Evolutionary conservation across 345 rosid genomes (phyloP).

Genomic region (Bruguiera parviflora): DNA sequence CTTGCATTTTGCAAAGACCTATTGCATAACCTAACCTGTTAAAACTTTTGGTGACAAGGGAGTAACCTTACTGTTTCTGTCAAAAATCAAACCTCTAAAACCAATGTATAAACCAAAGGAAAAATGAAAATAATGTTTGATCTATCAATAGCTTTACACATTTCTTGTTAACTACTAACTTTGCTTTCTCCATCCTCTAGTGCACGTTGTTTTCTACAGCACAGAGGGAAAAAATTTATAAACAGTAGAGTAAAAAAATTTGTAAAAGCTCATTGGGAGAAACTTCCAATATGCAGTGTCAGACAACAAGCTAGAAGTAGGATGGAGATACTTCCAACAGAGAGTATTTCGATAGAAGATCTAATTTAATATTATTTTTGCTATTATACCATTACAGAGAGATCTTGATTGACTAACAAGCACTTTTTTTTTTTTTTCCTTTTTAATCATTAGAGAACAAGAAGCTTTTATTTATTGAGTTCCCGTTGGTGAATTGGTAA

Average conservation of each 20-base stretch:
- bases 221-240: neutral
- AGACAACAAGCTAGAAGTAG: neutral
- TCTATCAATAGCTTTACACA: neutral
- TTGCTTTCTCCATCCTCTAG: neutral
- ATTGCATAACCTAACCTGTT: too few species aligned
- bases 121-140: neutral
- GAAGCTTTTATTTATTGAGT: too few species aligned
- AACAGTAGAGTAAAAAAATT: neutral
- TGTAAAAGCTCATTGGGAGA: neutral
- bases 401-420: slow-evolving; percentile 15
- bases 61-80: neutral
- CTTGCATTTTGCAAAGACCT: too few species aligned
- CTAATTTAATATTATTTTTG: neutral
- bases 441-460: too few species aligned
- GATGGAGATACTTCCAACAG: neutral
- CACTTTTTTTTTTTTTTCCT: too few species aligned
- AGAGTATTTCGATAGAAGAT: neutral
- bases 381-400: neutral
- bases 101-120: neutral
- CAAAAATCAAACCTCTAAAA: neutral
- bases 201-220: neutral
- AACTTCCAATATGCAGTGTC: neutral
- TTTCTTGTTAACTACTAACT: neutral
- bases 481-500: too few species aligned
- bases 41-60: too few species aligned